These are phyloP conservation scores for Erysimum cheiri DNA, from an alignment of 441 rosid genomes.

Conservation along the genomic window DNA sequence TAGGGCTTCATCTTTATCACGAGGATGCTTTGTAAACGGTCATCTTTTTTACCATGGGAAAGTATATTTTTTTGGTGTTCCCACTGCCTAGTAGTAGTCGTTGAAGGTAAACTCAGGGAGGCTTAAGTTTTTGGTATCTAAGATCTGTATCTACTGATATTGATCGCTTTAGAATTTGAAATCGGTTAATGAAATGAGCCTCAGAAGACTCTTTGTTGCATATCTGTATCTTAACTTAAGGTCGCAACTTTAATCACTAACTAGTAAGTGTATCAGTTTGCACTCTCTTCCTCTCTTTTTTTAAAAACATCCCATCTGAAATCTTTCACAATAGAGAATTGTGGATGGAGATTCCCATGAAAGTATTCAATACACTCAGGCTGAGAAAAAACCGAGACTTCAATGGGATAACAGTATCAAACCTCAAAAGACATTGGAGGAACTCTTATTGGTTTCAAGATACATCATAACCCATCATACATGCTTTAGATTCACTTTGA, in stretches of 20 bases:
- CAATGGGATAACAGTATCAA: background rate
- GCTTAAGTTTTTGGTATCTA: conserved; percentile 26
- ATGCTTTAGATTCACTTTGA: conserved; percentile 30
- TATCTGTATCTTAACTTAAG: background rate
- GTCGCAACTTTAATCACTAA: conserved; percentile 2
- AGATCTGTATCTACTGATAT: conserved; percentile 24
- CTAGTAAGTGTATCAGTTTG: conserved; percentile 2
- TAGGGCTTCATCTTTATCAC: conserved; percentile 86
- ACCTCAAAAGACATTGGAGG: background rate
- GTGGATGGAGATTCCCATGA: conserved; percentile 9
- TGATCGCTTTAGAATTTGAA: conserved; percentile 1
- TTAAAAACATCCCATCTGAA: background rate
- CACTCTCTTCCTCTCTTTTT: background rate
- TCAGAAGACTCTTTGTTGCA: background rate
- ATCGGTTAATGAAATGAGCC: conserved; percentile 10
- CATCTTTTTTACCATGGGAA: background rate
- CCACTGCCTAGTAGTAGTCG: background rate
- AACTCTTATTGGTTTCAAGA: conserved; percentile 1
- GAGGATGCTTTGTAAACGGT: conserved; percentile 58
- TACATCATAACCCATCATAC: conserved; percentile 17
- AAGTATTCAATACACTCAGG: background rate
- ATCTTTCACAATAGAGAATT: background rate
- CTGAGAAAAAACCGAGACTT: background rate
- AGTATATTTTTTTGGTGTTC: conserved; percentile 1
- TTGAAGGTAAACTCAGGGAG: conserved; percentile 3